These are phyloP conservation scores for Nissolia schottii DNA, from an alignment of 306 rosid species.

Conservation along the genomic window DNA sequence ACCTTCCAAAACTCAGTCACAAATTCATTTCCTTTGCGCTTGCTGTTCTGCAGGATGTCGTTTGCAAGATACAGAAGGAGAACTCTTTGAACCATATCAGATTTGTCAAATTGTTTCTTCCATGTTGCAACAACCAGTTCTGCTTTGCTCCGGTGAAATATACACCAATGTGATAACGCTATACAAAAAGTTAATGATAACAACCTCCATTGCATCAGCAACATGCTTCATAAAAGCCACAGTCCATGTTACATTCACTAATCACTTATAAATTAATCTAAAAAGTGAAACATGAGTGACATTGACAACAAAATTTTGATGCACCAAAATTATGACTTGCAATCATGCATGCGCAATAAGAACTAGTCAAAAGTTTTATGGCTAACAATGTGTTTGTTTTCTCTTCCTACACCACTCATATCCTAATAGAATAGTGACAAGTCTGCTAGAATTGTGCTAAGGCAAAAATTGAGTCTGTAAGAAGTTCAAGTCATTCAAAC, in stretches of 20 bases:
- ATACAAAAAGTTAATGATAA: conserved; percentile 39
- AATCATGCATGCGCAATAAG: background rate
- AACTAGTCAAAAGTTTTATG: background rate
- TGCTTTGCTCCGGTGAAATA: conserved; percentile 78
- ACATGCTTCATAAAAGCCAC: background rate
- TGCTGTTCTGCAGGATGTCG: conserved; percentile 88
- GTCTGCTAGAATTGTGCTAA: background rate
- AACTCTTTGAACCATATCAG: conserved; percentile 63
- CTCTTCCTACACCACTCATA: background rate
- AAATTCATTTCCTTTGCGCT: conserved; percentile 87
- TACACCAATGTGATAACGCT: conserved; percentile 93
- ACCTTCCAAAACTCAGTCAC: conserved; percentile 87
- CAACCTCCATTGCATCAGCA: background rate
- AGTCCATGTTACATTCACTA: background rate
- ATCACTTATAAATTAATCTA: background rate
- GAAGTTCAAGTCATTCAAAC: background rate
- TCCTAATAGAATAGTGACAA: background rate
- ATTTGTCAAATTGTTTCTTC: conserved; percentile 69
- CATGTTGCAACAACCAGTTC: conserved; percentile 79
- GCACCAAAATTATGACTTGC: background rate
- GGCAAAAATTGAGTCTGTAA: background rate
- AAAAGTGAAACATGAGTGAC: background rate
- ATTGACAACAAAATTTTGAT: background rate
- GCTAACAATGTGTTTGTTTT: background rate
- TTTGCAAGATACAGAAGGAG: conserved; percentile 82